Evolutionary conservation across 176 grass and related monocot genomes (phyloP).

Genomic region (Themeda triandra): DNA sequence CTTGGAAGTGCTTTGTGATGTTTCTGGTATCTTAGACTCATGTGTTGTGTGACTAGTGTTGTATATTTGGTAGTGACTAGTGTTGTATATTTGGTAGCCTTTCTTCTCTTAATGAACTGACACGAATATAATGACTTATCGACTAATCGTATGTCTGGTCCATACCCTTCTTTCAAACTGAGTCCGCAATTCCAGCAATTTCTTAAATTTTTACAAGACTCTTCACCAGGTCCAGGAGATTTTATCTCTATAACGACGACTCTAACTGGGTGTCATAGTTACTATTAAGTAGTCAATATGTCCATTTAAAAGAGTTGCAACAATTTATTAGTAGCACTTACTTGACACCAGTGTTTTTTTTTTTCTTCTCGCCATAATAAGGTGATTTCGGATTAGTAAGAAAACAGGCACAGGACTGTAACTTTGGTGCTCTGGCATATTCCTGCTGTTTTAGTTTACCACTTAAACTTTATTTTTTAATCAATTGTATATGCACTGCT

Average conservation of each 20-base stretch:
- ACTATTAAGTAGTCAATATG: neutral
- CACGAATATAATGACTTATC: neutral
- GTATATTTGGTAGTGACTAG: neutral
- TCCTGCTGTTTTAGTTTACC: neutral
- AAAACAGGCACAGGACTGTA: neutral
- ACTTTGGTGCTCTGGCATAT: neutral
- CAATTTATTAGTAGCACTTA: neutral
- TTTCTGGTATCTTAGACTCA: neutral
- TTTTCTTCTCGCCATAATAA: neutral
- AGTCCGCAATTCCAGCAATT: neutral
- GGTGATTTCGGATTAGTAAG: neutral
- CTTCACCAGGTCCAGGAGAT: neutral
- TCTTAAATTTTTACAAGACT: neutral
- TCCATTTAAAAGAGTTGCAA: neutral
- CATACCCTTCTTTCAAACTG: neutral
- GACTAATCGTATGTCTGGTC: neutral
- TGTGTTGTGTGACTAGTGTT: too few species aligned
- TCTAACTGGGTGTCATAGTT: neutral
- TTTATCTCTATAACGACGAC: neutral
- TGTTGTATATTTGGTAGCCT: neutral
- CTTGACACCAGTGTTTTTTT: neutral
- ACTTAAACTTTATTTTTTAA: neutral
- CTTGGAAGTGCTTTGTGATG: neutral
- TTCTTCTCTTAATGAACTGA: neutral
- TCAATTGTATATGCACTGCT: neutral